These are phyloP conservation scores for Ambrosiella cleistominuta DNA, from an alignment of 2,329 filamentous ascomycete species.

Conservation along the genomic window DNA sequence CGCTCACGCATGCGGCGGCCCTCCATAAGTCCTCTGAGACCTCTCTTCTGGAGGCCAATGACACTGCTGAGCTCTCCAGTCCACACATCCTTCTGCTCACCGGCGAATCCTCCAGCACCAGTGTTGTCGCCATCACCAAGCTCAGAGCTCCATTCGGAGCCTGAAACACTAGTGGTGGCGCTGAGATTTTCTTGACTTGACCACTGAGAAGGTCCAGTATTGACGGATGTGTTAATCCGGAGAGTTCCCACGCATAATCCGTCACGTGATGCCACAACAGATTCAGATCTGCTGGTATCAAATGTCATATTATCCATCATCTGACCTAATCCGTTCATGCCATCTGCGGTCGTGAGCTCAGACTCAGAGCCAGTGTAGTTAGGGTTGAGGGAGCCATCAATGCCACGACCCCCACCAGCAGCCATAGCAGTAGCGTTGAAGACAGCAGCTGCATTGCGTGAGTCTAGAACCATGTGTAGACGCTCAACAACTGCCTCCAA, in stretches of 20 bases:
- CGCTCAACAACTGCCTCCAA: conserved; percentile 85
- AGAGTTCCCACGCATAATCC: conserved; percentile 25
- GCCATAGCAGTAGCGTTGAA: conserved; percentile 99
- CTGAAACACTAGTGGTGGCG: conserved; percentile 32
- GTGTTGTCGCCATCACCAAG: conserved; percentile 32
- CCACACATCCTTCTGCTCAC: conserved; percentile 46
- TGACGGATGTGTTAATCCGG: conserved; percentile 31
- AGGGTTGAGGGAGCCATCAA: conserved; percentile 48
- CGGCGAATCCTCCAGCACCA: conserved; percentile 19
- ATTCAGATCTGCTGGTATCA: neutral
- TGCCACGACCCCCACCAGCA: conserved; percentile 74
- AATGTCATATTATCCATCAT: conserved; percentile 9
- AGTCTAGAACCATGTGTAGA: conserved; percentile 75
- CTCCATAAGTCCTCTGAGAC: conserved; percentile 84
- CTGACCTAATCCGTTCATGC: conserved; percentile 5
- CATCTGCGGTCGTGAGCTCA: conserved; percentile 17
- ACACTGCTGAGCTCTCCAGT: conserved; percentile 67
- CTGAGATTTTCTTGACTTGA: conserved; percentile 32
- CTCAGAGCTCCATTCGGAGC: conserved; percentile 40
- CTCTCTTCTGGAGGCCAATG: conserved; percentile 87
- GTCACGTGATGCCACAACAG: conserved; percentile 3
- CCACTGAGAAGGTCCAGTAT: conserved; percentile 16
- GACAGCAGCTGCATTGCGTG: conserved; percentile 83
- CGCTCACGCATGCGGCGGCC: conserved; percentile 70
- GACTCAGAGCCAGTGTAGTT: conserved; percentile 35